Conservation (phyloP, 1,284 basidiomycete species). For the Trichosporon sp. region DNA sequence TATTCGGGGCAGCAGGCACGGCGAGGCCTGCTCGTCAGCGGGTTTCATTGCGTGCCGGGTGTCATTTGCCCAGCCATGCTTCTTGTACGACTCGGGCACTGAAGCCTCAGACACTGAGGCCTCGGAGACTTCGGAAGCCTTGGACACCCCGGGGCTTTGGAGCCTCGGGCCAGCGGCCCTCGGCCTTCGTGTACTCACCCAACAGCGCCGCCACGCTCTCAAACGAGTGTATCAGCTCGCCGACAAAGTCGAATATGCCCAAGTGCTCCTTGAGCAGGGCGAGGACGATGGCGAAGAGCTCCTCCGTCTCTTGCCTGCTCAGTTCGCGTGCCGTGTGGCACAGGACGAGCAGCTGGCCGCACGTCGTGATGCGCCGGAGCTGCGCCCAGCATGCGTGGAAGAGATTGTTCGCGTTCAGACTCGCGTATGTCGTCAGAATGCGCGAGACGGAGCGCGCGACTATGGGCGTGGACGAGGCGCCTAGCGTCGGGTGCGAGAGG, state of each 20-base stretch:
- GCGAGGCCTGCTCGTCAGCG: constrained; percentile 24
- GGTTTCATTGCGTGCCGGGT: background rate
- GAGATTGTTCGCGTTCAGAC: constrained; percentile 27
- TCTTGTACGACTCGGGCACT: too few species aligned
- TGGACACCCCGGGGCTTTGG: too few species aligned
- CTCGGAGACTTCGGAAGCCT: too few species aligned
- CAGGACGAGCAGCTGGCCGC: constrained; percentile 40
- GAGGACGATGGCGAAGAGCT: constrained; percentile 31
- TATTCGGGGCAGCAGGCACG: constrained; percentile 19
- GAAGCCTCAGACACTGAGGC: too few species aligned
- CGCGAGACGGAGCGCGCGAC: constrained; percentile 35
- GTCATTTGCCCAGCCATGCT: too few species aligned
- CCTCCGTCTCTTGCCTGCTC: constrained; percentile 31
- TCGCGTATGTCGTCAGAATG: constrained; percentile 37
- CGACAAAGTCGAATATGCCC: constrained; percentile 29
- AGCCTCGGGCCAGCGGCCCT: background rate
- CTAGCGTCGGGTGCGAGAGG: constrained; percentile 31
- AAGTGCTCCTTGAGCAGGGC: constrained; percentile 29
- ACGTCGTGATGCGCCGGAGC: constrained; percentile 36
- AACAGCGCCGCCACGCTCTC: constrained; percentile 30
- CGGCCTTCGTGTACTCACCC: constrained; percentile 22
- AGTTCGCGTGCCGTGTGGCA: constrained; percentile 35
- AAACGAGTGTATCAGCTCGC: constrained; percentile 29
- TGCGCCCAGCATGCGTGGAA: constrained; percentile 40
- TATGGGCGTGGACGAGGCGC: constrained; percentile 32